Base-by-base conservation (phyloP, 75 land plant genomes). In the Cupressus sempervirens region DNA sequence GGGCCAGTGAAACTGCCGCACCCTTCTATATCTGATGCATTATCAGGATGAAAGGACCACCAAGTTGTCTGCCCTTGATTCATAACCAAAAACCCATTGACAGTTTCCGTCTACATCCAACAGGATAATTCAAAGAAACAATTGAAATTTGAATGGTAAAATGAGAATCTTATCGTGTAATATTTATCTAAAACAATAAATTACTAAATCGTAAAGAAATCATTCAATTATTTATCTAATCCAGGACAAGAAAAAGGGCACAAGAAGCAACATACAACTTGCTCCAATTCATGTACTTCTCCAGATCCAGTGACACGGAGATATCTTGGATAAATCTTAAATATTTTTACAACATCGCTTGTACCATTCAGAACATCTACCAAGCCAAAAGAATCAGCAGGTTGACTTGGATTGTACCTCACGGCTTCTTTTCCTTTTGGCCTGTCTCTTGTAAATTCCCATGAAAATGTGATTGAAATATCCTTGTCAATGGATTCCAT, bases 301-400 rank as follows among this genome's bases (percentile, higher is more conserved):
- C 95, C 97, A 86, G 95, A 93, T 62, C 97, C 92, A 75, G 98
- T 93, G 32, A 98, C 93, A 18, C 99, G 91, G 36, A 98, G 89
- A 77, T 90, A 94, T 87, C 91, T 91, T 54, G 94, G 97, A 90
- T 96, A 95, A 34, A 93, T 76, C 85, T 93, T 86, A 46, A 84
- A 9, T 62, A 98, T 85, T 81, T 83, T 76, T 72, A 94, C 89
- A 83, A 89, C 86, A 62, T 89, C 81, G 11, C 85, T 34, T 32
- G 93, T 91, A 79, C 95, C 98, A 87, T 93, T 98, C 35, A 96
- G 88, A 65, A 93, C 96, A 30, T 77, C 87, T 82, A 84, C 70
- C 23, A 91, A 91, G 45, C 93, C 89, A 26, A 85, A 87, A 67
- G 85, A 65, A 70, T 86, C 26, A n/a, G 87, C 86, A 87, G 83